Percentiles rank a stretch among this genome's conserved stretches.
Conservation (phyloP, 2,329 filamentous ascomycete species). For the Berkeleyomyces basicola region DNA sequence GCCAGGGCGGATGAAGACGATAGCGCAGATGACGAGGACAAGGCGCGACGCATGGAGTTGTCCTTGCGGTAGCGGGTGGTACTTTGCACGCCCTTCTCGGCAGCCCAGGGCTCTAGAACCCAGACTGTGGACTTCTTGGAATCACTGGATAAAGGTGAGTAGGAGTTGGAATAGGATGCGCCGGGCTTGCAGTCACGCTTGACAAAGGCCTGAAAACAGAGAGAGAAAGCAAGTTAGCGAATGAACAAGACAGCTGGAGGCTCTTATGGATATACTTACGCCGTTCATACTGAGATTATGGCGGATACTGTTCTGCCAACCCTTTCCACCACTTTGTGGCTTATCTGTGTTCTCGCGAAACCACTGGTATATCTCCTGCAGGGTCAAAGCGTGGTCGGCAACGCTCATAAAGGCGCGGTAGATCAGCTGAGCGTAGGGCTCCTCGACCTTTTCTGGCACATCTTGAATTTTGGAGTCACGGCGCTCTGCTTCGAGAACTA, state of each 20-base stretch:
- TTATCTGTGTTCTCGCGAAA: conserved; percentile 70
- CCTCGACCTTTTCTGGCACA: conserved; percentile 20
- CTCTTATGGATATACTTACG: conserved; percentile 32
- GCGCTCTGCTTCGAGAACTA: conserved; percentile 14
- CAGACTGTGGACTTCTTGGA: conserved; percentile 51
- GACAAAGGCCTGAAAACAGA: conserved; percentile 23
- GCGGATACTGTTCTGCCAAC: conserved; percentile 91
- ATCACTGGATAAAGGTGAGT: conserved; percentile 24
- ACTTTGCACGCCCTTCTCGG: conserved; percentile 58
- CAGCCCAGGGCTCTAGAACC: conserved; percentile 55
- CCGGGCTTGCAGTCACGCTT: conserved; percentile 23
- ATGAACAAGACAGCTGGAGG: background rate
- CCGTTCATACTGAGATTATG: conserved; percentile 94
- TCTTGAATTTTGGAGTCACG: conserved; percentile 15
- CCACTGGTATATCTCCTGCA: conserved; percentile 85
- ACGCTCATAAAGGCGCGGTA: conserved; percentile 55
- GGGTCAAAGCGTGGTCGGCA: conserved; percentile 50
- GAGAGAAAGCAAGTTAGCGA: background rate
- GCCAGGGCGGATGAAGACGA: background rate
- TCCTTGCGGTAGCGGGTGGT: conserved; percentile 62
- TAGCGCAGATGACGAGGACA: conserved; percentile 4
- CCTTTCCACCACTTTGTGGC: conserved; percentile 51
- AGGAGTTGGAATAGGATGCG: conserved; percentile 1
- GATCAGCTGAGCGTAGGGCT: conserved; percentile 71
- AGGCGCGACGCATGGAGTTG: conserved; percentile 19